These are phyloP conservation scores for Blastobotrys peoriensis DNA, from an alignment of 805 yeast species.

Conservation along the genomic window DNA sequence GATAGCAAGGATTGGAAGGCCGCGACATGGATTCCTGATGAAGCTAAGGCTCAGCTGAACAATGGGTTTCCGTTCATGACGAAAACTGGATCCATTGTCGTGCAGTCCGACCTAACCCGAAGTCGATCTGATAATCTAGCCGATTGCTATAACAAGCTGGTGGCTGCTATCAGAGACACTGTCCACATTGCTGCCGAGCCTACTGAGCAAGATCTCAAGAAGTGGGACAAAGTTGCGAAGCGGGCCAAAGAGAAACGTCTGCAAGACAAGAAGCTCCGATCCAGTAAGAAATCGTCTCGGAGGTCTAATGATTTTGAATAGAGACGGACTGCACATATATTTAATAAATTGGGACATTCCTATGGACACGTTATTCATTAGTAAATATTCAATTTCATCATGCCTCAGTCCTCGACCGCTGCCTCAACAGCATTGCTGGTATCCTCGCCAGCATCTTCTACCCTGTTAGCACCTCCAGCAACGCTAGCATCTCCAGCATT, in stretches of 20 bases:
- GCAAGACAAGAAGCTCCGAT: slow-evolving; percentile 31
- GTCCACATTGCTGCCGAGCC: slow-evolving; percentile 46
- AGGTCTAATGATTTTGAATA: slow-evolving; percentile 4
- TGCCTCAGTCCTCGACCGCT: neutral
- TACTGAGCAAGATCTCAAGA: slow-evolving; percentile 38
- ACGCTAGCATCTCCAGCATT: no score
- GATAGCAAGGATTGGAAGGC: slow-evolving; percentile 38
- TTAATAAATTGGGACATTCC: neutral
- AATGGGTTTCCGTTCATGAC: slow-evolving; percentile 46
- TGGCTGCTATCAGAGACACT: slow-evolving; percentile 42
- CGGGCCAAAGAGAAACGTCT: slow-evolving; percentile 34
- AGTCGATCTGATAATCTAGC: slow-evolving; percentile 52
- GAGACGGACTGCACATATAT: no score
- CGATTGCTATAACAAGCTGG: slow-evolving; percentile 56
- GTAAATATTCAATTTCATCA: neutral
- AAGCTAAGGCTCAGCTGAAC: slow-evolving; percentile 39
- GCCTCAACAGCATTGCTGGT: no score
- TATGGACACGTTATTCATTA: neutral
- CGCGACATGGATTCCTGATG: slow-evolving; percentile 55
- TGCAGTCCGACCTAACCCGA: slow-evolving; percentile 56
- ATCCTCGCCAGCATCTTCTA: no score
- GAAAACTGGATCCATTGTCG: slow-evolving; percentile 47
- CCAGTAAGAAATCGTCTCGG: slow-evolving; percentile 37
- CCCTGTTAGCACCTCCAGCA: no score
- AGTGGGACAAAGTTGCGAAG: slow-evolving; percentile 42